Evolutionary conservation across 108 stramenopile species (phyloP).

Genomic region (Fragilaria crotonensis): DNA sequence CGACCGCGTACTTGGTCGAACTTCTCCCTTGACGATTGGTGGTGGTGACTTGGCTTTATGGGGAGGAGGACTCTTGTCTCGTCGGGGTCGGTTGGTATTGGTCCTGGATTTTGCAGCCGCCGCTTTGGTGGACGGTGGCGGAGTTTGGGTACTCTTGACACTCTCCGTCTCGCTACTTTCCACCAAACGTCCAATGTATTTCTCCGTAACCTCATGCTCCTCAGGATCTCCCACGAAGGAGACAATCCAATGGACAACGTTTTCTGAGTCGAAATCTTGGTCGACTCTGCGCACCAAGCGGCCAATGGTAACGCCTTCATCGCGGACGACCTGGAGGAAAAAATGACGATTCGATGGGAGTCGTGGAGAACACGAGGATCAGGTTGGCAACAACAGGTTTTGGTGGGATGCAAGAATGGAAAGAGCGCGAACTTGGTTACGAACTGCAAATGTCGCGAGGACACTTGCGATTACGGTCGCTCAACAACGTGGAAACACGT

Average conservation of each 20-base stretch:
- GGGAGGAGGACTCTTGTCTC: not conserved
- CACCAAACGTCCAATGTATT: conserved; percentile 14
- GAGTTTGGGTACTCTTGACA: not conserved
- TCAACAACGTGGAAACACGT: too few species aligned
- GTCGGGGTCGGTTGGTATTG: not conserved
- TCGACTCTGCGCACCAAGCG: conserved; percentile 14
- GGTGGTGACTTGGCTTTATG: not conserved
- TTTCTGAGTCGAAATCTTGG: not conserved
- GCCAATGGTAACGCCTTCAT: conserved; percentile 13
- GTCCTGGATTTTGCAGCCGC: conserved; percentile 4
- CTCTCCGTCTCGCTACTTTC: conserved; percentile 14
- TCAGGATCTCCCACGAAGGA: conserved; percentile 12
- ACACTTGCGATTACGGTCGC: not conserved
- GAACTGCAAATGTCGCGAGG: not conserved
- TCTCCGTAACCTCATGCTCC: conserved; percentile 17
- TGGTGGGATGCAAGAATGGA: not conserved
- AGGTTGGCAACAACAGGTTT: not conserved
- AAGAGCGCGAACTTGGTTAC: not conserved
- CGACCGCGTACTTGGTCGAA: too few species aligned
- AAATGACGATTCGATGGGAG: not conserved
- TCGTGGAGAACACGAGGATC: not conserved
- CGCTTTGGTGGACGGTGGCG: conserved; percentile 1
- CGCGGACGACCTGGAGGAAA: conserved; percentile 12
- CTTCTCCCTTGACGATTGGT: conserved; percentile 2
- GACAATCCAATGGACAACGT: conserved; percentile 14